A percentile compares a stretch with the other conserved stretches of the same genome.
Conservation (phyloP, 192 early-diverging fungal genomes). For the Umbelopsis sp. region DNA sequence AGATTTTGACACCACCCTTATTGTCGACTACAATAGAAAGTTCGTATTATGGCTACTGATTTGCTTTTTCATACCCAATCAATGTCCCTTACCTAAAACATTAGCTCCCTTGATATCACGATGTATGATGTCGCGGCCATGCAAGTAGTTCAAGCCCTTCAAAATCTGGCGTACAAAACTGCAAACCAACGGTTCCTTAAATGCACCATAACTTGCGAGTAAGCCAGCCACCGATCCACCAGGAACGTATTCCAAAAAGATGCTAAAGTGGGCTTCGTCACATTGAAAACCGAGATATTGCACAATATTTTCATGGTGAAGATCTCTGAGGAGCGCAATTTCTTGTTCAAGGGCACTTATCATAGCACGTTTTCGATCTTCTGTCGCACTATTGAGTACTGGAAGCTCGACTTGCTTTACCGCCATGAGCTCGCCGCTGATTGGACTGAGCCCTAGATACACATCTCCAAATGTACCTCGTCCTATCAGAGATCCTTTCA, state of each 20-base stretch:
- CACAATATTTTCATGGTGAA: slow-evolving; percentile 95
- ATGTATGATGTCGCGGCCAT: slow-evolving; percentile 94
- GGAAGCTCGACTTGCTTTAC: slow-evolving; percentile 94
- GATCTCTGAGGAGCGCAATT: slow-evolving; percentile 86
- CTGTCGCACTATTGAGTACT: slow-evolving; percentile 65
- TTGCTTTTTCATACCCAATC: not conserved
- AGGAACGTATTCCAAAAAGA: slow-evolving; percentile 97
- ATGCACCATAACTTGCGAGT: slow-evolving; percentile 84
- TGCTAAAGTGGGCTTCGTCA: slow-evolving; percentile 76
- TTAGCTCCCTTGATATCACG: slow-evolving; percentile 99
- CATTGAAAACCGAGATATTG: slow-evolving; percentile 91
- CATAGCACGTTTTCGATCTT: slow-evolving; percentile 76
- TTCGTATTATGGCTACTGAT: not conserved
- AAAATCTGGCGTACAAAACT: slow-evolving; percentile 91
- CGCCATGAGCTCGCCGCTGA: slow-evolving; percentile 92
- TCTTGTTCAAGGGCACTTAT: slow-evolving; percentile 72
- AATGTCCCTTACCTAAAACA: slow-evolving; percentile 57
- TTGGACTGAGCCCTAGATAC: slow-evolving; percentile 86
- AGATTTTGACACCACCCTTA: slow-evolving; percentile 94
- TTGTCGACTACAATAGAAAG: slow-evolving; percentile 68
- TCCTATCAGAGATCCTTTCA: slow-evolving; percentile 88
- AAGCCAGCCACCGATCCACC: slow-evolving; percentile 92
- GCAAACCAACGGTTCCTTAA: slow-evolving; percentile 80
- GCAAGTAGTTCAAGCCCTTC: slow-evolving; percentile 92
- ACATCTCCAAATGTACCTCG: slow-evolving; percentile 97